phyloP scores from a whole-genome alignment of 2,329 filamentous ascomycete genomes.

The Davidsoniella eucalypti region DNA sequence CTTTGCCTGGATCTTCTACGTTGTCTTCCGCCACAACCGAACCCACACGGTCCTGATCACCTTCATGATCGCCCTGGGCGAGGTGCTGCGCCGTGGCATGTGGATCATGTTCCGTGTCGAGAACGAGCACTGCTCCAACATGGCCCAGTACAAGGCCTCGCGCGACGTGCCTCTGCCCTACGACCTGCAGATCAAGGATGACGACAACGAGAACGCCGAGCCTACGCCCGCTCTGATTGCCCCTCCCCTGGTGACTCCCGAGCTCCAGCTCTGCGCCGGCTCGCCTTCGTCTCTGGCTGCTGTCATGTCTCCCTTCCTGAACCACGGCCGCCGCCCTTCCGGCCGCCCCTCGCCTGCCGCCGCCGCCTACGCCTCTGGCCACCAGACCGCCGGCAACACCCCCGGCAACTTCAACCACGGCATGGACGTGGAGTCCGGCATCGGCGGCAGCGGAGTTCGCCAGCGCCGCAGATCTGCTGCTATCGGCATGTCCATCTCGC shows the following conservation, averaged over 20 bases:
- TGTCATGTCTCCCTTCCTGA: neutral
- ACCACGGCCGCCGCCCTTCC: neutral
- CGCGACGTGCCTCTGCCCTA: constrained; percentile 81
- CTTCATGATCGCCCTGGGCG: constrained; percentile 61
- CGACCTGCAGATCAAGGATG: constrained; percentile 19
- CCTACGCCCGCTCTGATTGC: neutral
- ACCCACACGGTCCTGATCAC: constrained; percentile 74
- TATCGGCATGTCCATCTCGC: constrained; percentile 28
- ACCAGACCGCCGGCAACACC: neutral
- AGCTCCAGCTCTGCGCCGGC: neutral
- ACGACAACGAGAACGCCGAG: constrained; percentile 1
- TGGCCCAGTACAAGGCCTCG: constrained; percentile 75
- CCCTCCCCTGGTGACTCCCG: neutral
- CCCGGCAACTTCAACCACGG: neutral
- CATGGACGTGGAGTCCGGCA: constrained; percentile 13
- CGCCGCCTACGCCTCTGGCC: neutral
- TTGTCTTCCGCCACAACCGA: constrained; percentile 59
- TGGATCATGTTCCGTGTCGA: constrained; percentile 92
- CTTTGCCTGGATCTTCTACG: constrained; percentile 90
- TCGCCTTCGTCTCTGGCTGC: neutral
- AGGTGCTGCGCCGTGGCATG: constrained; percentile 70
- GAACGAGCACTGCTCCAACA: constrained; percentile 92
- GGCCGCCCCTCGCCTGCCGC: neutral
- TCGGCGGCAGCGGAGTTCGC: constrained; percentile 13
- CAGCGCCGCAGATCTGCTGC: constrained; percentile 15